phyloP scores from a whole-genome alignment of 805 yeast species.

The Scheffersomyces lignosus region DNA sequence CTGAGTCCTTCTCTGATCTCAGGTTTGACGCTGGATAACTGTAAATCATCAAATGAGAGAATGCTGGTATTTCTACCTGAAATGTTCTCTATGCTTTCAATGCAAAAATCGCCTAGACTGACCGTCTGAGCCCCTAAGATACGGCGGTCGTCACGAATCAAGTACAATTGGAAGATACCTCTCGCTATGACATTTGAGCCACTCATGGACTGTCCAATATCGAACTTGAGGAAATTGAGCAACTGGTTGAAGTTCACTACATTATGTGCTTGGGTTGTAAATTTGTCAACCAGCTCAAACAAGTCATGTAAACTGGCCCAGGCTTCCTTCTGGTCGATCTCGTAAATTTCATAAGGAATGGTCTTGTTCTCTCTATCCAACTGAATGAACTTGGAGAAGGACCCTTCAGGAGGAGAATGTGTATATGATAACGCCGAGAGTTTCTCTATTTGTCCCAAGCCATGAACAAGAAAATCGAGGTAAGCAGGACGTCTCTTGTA shows the following conservation, averaged over 20 bases:
- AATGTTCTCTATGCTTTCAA: constrained; percentile 44
- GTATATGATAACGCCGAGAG: neutral
- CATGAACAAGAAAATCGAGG: neutral
- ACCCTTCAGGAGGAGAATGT: constrained; percentile 9
- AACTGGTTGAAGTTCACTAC: constrained; percentile 24
- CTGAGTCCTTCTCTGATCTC: constrained; percentile 7
- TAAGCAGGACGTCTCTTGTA: neutral
- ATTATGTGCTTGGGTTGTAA: constrained; percentile 17
- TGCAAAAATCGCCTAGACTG: constrained; percentile 23
- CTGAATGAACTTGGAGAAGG: constrained; percentile 38
- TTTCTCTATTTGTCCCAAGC: neutral
- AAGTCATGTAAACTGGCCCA: constrained; percentile 17
- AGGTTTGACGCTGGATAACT: constrained; percentile 8
- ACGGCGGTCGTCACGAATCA: constrained; percentile 61
- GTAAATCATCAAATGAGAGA: constrained; percentile 23
- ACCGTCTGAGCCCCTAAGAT: constrained; percentile 49
- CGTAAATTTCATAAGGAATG: constrained; percentile 36
- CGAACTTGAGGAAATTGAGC: constrained; percentile 24
- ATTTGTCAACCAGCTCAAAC: constrained; percentile 17
- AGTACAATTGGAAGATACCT: constrained; percentile 60
- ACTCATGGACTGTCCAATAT: constrained; percentile 23
- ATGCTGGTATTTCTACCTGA: constrained; percentile 36
- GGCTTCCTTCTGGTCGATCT: constrained; percentile 20
- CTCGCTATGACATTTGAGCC: constrained; percentile 52
- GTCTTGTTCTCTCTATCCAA: constrained; percentile 35